Percentiles rank a stretch among this genome's conserved stretches.
Conservation (phyloP, 1,284 basidiomycete genomes). For the Trichosporon sp. region DNA sequence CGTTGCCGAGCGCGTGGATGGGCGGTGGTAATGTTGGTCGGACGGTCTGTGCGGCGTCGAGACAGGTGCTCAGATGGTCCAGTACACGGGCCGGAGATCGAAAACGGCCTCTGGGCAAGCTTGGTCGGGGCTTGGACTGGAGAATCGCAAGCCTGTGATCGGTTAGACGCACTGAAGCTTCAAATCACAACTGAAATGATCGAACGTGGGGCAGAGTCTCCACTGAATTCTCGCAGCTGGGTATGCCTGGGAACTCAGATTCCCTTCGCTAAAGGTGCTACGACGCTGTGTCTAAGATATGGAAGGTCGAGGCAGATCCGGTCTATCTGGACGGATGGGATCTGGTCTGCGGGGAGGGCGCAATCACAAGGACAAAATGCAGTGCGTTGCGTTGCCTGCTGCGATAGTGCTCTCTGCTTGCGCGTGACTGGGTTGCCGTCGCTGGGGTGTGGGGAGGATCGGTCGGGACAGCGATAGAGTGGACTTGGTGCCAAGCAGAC, state of each 20-base stretch:
- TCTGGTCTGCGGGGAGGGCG: neutral
- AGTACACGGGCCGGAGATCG: slow-evolving; percentile 16
- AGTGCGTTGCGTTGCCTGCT: neutral
- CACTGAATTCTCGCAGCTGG: neutral
- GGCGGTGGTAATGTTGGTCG: neutral
- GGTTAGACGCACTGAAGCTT: neutral
- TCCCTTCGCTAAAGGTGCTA: neutral
- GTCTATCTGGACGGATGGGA: neutral
- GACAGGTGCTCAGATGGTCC: neutral
- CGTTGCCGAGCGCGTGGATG: neutral
- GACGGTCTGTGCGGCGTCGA: neutral
- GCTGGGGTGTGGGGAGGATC: neutral
- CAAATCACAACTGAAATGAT: neutral
- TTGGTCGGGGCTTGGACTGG: neutral
- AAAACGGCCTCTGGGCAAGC: neutral
- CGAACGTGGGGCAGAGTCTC: neutral
- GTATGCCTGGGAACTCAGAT: neutral
- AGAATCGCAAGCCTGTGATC: neutral
- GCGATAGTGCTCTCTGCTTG: neutral
- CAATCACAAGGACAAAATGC: neutral
- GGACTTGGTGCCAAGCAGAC: neutral
- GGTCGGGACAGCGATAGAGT: neutral
- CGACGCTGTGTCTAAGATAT: neutral
- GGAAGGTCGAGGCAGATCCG: neutral
- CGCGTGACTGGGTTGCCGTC: neutral